Base-by-base conservation (phyloP, 352 stramenopile genomes). In the Globisporangium cystogenes region DNA sequence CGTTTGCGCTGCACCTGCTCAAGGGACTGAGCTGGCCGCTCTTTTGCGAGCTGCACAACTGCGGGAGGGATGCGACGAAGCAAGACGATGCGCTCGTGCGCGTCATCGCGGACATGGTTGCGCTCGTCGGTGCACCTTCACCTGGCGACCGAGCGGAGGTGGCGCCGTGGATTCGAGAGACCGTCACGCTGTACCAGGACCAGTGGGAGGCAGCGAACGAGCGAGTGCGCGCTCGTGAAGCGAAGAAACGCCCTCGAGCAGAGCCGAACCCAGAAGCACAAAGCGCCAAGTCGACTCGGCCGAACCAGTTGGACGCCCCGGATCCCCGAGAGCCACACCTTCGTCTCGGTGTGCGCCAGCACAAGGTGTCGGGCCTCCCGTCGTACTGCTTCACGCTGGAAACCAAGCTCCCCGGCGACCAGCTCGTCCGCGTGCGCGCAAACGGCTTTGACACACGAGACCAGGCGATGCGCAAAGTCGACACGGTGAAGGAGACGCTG, bases 21-120 rank as follows among this genome's bases (percentile, higher is more conserved):
- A n/a, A 59, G 1, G 75, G 75, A 16, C 86, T 91, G 35, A 76
- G 87, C 47, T 91, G 74, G 66, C 11, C 24, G n/a, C 27, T 51
- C 26, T 57, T 47, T 31, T 27, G 33, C 10, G 39, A 33, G 14
- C 42, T 49, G 18, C 20, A 48, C 18, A 12, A 47, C 6, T n/a
- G 39, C 6, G 24, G 7, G 3, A 24, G 11, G 4, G 15, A 21
- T 7, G 16, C 26, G 8, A 15, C 23, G 21, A 40, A 16, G 8
- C 45, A 53, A 20, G 51, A 31, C 15, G 29, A 36, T 12, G 41
- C 29, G 12, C 26, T 65, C 5, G 47, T 41, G 20, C 11, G n/a
- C 23, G 39, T 46, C 20, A 51, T 65, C 18, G 56, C 45, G 15
- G n/a, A 48, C 10, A 48, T 62, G 40, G 8, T 65, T 27, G n/a